These are phyloP conservation scores for Fusarium coffeatum DNA, from an alignment of 2,329 filamentous ascomycete genomes.

Conservation along the genomic window DNA sequence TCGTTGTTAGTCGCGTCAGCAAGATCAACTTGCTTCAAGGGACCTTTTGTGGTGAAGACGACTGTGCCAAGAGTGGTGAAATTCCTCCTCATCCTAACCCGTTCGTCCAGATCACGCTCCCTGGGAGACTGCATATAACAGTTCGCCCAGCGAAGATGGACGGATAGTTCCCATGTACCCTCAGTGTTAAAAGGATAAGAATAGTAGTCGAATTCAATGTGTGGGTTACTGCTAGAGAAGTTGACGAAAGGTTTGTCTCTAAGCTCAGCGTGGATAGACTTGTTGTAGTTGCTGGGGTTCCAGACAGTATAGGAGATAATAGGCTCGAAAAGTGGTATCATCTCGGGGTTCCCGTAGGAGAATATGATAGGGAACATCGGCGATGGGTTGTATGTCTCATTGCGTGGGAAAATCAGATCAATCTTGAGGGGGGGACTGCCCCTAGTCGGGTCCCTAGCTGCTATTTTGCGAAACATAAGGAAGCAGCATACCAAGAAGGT, in stretches of 20 bases:
- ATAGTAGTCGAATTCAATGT: not conserved
- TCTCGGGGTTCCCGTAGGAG: not conserved
- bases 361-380: not conserved
- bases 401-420: not conserved
- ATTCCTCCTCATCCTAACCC: not conserved
- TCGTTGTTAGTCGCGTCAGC: not conserved
- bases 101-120: not conserved
- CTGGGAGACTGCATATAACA: not conserved
- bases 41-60: not conserved
- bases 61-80: not conserved
- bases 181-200: not conserved
- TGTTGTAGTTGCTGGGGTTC: not conserved
- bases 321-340: not conserved
- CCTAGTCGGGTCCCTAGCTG: not conserved
- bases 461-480: not conserved
- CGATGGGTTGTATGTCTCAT: not conserved
- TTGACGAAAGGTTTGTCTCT: not conserved
- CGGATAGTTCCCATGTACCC: not conserved
- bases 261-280: not conserved
- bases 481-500: not conserved
- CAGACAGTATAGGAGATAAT: not conserved
- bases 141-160: not conserved
- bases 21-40: not conserved
- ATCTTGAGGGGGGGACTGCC: not conserved
- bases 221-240: not conserved